Evolutionary conservation across 352 stramenopile species (phyloP).

Genomic region (Phytophthora cactorum): DNA sequence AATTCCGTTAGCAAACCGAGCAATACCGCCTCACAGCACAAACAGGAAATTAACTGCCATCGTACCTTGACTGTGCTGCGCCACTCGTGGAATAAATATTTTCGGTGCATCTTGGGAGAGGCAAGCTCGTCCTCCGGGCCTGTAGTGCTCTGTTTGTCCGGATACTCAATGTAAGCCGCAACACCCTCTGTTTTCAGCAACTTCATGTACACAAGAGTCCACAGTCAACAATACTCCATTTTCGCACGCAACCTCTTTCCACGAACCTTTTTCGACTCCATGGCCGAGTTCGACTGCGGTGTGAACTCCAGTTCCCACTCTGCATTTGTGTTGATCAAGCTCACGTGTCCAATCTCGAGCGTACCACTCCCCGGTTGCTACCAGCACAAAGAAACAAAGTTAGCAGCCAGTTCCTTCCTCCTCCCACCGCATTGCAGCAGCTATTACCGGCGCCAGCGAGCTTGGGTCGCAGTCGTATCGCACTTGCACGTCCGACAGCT

Average conservation of each 20-base stretch:
- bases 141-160: constrained; percentile 21
- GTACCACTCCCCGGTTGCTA: constrained; percentile 73
- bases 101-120: constrained; percentile 30
- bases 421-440: background rate
- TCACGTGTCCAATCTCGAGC: constrained; percentile 68
- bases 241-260: background rate
- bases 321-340: constrained; percentile 77
- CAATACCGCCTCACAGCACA: background rate
- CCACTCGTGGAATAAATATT: constrained; percentile 91
- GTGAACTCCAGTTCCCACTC: constrained; percentile 82
- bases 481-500: constrained; percentile 81
- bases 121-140: constrained; percentile 1
- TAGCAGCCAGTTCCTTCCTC: background rate
- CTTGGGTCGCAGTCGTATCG: constrained; percentile 81
- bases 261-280: constrained; percentile 83
- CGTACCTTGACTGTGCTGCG: constrained; percentile 76
- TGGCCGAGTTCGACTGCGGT: constrained; percentile 71
- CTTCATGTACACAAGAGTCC: constrained; percentile 29
- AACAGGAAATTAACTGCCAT: background rate
- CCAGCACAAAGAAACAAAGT: constrained; percentile 13
- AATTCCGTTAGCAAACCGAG: constrained; percentile 8
- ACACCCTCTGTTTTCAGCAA: constrained; percentile 69
- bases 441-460: constrained; percentile 65
- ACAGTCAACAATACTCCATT: constrained; percentile 2
- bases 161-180: constrained; percentile 78